Percentiles rank a stretch among this genome's conserved stretches.
phyloP scores from a whole-genome alignment of 352 stramenopile species.

The Albugo candida region DNA sequence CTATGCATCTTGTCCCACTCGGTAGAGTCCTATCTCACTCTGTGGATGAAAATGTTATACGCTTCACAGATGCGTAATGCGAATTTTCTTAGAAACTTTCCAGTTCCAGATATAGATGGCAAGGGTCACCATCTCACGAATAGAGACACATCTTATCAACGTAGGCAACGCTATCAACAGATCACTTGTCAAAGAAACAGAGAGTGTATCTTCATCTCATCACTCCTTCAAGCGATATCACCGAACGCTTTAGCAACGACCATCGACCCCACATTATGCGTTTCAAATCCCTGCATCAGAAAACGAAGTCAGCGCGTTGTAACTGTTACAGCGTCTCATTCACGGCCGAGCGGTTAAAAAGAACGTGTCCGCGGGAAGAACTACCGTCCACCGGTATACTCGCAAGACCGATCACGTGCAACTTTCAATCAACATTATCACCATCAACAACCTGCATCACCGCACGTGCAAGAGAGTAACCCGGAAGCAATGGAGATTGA shows the following conservation, averaged over 20 bases:
- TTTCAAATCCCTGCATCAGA: slow-evolving; percentile 10
- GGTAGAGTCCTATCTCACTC: no score
- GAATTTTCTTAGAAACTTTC: slow-evolving; percentile 18
- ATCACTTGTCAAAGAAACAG: slow-evolving; percentile 14
- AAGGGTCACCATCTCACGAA: slow-evolving; percentile 20
- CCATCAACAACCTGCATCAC: no score
- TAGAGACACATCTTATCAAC: slow-evolving; percentile 67
- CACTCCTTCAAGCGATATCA: background rate
- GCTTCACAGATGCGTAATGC: slow-evolving; percentile 42
- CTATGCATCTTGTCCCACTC: slow-evolving; percentile 91
- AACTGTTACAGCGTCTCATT: slow-evolving; percentile 75
- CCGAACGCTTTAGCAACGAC: slow-evolving; percentile 13
- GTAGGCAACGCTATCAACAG: slow-evolving; percentile 79
- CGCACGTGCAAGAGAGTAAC: no score
- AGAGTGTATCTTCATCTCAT: background rate
- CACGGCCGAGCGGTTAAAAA: slow-evolving; percentile 83
- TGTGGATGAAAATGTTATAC: no score
- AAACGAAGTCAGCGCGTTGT: slow-evolving; percentile 25
- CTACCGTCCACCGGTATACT: no score
- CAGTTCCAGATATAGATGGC: background rate
- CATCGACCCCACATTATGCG: slow-evolving; percentile 61
- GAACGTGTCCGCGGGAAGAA: slow-evolving; percentile 83
- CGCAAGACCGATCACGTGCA: no score
- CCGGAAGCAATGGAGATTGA: no score
- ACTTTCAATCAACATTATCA: no score